Evolutionary conservation across 2,329 filamentous ascomycete genomes (phyloP), one percentile per base, ranked within the genome.

Genomic region (Xylaria sp.): DNA sequence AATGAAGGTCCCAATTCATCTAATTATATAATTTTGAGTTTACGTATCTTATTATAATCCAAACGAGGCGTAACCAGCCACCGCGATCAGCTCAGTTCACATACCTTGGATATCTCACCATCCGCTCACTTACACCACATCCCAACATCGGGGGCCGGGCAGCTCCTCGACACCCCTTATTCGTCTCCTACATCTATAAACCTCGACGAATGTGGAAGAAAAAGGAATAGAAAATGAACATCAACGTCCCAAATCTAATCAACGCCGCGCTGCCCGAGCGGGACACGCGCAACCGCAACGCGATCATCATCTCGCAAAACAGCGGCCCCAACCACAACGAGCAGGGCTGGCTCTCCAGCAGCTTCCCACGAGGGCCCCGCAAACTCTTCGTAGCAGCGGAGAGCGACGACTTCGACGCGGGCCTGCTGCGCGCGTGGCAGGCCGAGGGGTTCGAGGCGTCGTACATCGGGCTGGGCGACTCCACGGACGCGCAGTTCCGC

Each of bases 371-470:
- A 0, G 62, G 63, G 0, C 69, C 74, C 0, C 77, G 77, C 0
- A 80, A 76, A 48, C 63, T 81, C 2, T 81, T 80, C 58, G 62
- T 81, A 17, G 80, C 78, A 0, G 76, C 77, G 2, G 79, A 81
- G 46, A 70, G 67, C 35, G 76, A 79, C 8, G 75, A 79, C 0
- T 81, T 81, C 58, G 80, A 81, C 60, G 37, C 67, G 2, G 15
- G 68, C 0, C 78, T 75, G 0, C 29, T 81, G 0, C 58, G 58
- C 0, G 76, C 78, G 19, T 81, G 80, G 80, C 71, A 68, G 19
- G 73, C 73, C 10, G 80, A 81, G 57, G 78, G 78, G 0, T 81
- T 81, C 58, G 64, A 78, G 8, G 78, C 79, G 8, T 73, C 77
- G 48, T 81, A 81, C 23, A 62, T 81, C 33, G 67, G 77, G 2